These are phyloP conservation scores for Kodamaea hsintzibuensis DNA, from an alignment of 805 yeast species.

Conservation along the genomic window DNA sequence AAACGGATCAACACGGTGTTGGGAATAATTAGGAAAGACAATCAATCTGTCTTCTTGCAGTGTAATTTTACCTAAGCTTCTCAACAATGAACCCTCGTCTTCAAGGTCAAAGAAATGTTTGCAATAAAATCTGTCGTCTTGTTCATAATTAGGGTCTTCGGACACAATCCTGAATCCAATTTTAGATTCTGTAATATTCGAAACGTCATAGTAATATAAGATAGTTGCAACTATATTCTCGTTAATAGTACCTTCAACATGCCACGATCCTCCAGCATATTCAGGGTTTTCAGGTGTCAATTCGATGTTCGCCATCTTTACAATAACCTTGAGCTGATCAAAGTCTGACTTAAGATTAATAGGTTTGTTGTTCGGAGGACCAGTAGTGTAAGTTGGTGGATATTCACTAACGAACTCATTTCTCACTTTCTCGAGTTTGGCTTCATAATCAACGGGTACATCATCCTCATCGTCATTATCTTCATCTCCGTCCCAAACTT, in stretches of 20 bases:
- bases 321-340: conserved; percentile 35
- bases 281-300: conserved; percentile 41
- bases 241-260: conserved; percentile 42
- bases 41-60: conserved; percentile 28
- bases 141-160: conserved; percentile 37
- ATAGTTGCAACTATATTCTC: conserved; percentile 45
- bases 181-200: conserved; percentile 37
- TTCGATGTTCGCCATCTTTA: conserved; percentile 41
- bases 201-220: conserved; percentile 40
- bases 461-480: neutral
- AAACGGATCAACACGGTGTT: conserved; percentile 42
- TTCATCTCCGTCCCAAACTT: neutral
- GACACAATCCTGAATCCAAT: conserved; percentile 30
- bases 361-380: conserved; percentile 10
- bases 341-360: conserved; percentile 17
- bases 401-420: neutral
- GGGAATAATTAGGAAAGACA: conserved; percentile 40
- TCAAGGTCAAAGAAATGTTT: conserved; percentile 28
- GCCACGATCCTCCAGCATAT: conserved; percentile 45
- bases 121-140: conserved; percentile 28
- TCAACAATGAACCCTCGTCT: conserved; percentile 29
- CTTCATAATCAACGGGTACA: no score
- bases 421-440: neutral
- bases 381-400: neutral
- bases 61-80: conserved; percentile 26